Evolutionary conservation across 257 asterid species (phyloP).

Genomic region (Echium plantagineum): DNA sequence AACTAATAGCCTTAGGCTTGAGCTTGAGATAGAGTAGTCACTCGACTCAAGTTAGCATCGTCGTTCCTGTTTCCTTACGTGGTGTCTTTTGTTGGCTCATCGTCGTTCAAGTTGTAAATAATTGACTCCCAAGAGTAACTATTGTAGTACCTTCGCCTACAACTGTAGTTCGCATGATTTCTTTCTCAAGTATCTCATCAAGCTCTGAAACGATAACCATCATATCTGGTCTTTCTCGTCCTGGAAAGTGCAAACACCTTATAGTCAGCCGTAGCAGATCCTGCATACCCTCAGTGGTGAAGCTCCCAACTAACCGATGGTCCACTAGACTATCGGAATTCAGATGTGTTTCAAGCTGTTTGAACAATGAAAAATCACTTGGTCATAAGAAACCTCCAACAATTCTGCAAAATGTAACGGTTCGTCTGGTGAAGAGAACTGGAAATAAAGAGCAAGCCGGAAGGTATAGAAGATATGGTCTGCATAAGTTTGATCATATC

Average conservation of each 20-base stretch:
- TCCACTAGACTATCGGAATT: slow-evolving; percentile 33
- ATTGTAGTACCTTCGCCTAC: slow-evolving; percentile 50
- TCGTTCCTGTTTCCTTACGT: background rate
- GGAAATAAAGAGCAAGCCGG: no score
- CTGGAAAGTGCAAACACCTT: slow-evolving; percentile 41
- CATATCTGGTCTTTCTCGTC: slow-evolving; percentile 42
- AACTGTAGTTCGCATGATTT: slow-evolving; percentile 46
- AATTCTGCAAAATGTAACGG: no score
- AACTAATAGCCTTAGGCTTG: background rate
- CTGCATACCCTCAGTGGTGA: slow-evolving; percentile 51
- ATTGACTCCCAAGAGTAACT: slow-evolving; percentile 57
- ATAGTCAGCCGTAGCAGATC: slow-evolving; percentile 39
- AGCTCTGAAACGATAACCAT: slow-evolving; percentile 38
- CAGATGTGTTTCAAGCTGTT: slow-evolving; percentile 34
- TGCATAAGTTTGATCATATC: no score
- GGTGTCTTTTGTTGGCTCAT: no score
- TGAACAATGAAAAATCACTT: background rate
- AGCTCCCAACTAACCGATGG: slow-evolving; percentile 37
- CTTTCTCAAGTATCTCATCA: slow-evolving; percentile 49
- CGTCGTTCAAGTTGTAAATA: slow-evolving; percentile 41
- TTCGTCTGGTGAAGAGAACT: no score
- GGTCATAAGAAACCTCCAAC: background rate
- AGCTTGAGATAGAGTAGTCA: background rate
- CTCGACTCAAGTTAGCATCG: background rate
- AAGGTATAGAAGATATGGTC: no score